Evolutionary conservation across 208 protist species (phyloP).

Genomic region (Trypanosoma caninum): DNA sequence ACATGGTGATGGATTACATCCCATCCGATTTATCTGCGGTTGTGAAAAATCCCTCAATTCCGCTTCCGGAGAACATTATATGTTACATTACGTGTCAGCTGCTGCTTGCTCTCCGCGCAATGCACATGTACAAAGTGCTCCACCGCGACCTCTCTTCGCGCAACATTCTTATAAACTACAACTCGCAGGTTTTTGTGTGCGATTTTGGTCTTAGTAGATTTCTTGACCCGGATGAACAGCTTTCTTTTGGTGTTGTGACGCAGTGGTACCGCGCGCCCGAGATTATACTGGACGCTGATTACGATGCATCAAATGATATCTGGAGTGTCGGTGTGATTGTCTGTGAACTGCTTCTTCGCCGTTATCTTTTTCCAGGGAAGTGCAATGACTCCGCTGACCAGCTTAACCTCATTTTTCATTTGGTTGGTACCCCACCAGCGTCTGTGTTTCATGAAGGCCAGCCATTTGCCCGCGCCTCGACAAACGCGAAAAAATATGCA

Average conservation of each 20-base stretch:
- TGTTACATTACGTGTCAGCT: slow-evolving; percentile 87
- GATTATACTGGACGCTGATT: slow-evolving; percentile 89
- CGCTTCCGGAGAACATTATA: slow-evolving; percentile 74
- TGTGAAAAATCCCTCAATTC: slow-evolving; percentile 75
- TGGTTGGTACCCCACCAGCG: slow-evolving; percentile 92
- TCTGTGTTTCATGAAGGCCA: slow-evolving; percentile 66
- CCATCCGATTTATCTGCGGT: slow-evolving; percentile 79
- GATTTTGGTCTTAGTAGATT: slow-evolving; percentile 92
- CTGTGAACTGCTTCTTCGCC: slow-evolving; percentile 88
- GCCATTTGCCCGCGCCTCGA: slow-evolving; percentile 85
- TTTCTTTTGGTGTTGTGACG: slow-evolving; percentile 90
- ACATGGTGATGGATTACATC: slow-evolving; percentile 91
- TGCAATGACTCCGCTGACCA: slow-evolving; percentile 93
- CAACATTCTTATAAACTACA: slow-evolving; percentile 89
- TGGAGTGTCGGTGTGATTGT: slow-evolving; percentile 91
- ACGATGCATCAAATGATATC: slow-evolving; percentile 82
- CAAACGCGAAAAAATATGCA: slow-evolving; percentile 84
- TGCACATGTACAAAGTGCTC: slow-evolving; percentile 77
- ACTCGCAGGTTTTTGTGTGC: slow-evolving; percentile 87
- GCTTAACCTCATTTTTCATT: slow-evolving; percentile 90
- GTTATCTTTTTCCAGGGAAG: slow-evolving; percentile 91
- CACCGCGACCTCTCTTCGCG: slow-evolving; percentile 88
- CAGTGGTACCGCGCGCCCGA: slow-evolving; percentile 93
- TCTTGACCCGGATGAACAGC: slow-evolving; percentile 91
- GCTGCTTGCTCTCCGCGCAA: slow-evolving; percentile 83